Conservation (phyloP, 164 flowering plant species). For the Magnolia officinalis region DNA sequence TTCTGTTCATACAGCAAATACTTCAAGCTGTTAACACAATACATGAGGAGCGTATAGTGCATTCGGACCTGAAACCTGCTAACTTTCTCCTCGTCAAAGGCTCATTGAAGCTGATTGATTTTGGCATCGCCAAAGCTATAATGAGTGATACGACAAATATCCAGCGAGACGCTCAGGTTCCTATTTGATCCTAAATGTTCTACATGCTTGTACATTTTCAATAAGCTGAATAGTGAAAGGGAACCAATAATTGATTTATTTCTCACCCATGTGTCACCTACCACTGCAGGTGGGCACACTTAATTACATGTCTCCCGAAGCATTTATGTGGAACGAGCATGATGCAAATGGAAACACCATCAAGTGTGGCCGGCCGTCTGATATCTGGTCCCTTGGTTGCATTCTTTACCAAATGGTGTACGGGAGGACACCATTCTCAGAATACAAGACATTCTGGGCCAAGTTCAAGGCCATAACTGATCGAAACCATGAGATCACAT, state of each 20-base stretch:
- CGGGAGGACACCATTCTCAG: constrained; percentile 92
- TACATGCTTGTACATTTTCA: not conserved
- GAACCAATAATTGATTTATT: not conserved
- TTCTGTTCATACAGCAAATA: constrained; percentile 68
- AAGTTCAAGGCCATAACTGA: constrained; percentile 95
- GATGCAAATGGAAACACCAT: constrained; percentile 84
- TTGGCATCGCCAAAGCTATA: constrained; percentile 97
- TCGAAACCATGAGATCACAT: constrained; percentile 69
- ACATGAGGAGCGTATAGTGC: constrained; percentile 97
- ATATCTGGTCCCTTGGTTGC: constrained; percentile 99
- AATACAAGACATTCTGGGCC: constrained; percentile 97
- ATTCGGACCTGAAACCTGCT: constrained; percentile 98
- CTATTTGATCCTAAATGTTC: not conserved
- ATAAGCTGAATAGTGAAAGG: not conserved
- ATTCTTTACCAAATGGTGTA: constrained; percentile 98
- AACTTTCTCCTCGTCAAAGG: constrained; percentile 97
- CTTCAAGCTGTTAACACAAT: constrained; percentile 92
- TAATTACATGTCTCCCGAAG: constrained; percentile 99
- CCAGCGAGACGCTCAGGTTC: constrained; percentile 97
- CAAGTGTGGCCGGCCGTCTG: constrained; percentile 96
- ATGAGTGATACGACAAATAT: constrained; percentile 96
- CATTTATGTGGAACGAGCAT: constrained; percentile 93
- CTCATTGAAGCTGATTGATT: constrained; percentile 90
- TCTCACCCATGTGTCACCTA: not conserved
- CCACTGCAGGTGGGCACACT: constrained; percentile 81